Evolutionary conservation across 441 rosid genomes (phyloP).

Genomic region (Pelargonium australe): DNA sequence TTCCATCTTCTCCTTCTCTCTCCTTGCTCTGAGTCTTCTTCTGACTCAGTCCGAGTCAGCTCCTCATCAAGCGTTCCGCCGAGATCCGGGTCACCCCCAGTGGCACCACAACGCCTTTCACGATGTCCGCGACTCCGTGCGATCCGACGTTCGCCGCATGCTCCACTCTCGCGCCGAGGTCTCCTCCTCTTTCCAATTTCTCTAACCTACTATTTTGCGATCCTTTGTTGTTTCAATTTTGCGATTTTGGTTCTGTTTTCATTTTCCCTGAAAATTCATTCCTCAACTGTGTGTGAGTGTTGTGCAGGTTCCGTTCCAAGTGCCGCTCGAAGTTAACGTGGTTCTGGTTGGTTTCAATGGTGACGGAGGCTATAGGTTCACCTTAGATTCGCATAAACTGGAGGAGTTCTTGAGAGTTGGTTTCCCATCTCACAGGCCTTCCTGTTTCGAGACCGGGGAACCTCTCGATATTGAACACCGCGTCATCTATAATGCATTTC

Average conservation of each 20-base stretch:
- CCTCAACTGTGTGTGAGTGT: neutral
- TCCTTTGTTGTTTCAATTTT: neutral
- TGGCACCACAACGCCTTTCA: conserved; percentile 99
- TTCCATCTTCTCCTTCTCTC: conserved; percentile 22
- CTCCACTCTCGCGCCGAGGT: conserved; percentile 98
- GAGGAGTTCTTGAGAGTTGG: conserved; percentile 72
- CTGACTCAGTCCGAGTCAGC: conserved; percentile 45
- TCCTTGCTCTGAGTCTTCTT: conserved; percentile 38
- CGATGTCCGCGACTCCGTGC: conserved; percentile 73
- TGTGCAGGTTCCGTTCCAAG: conserved; percentile 90
- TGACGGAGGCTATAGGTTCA: conserved; percentile 81
- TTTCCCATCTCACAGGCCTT: conserved; percentile 76
- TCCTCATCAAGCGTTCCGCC: conserved; percentile 56
- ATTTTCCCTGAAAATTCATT: too few relatives aligned
- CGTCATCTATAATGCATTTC: conserved; percentile 62
- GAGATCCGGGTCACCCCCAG: conserved; percentile 87
- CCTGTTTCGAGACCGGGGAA: conserved; percentile 81
- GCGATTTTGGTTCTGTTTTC: neutral
- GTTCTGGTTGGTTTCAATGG: conserved; percentile 79
- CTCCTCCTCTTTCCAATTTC: neutral
- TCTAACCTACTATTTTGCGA: neutral
- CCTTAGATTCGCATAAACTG: conserved; percentile 57
- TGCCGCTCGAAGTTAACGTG: conserved; percentile 85
- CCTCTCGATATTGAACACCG: conserved; percentile 88
- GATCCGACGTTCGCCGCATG: conserved; percentile 87